A percentile compares a stretch with the other conserved stretches of the same genome.
These are phyloP conservation scores for Populus davidiana DNA, from an alignment of 345 rosid species.

Conservation along the genomic window DNA sequence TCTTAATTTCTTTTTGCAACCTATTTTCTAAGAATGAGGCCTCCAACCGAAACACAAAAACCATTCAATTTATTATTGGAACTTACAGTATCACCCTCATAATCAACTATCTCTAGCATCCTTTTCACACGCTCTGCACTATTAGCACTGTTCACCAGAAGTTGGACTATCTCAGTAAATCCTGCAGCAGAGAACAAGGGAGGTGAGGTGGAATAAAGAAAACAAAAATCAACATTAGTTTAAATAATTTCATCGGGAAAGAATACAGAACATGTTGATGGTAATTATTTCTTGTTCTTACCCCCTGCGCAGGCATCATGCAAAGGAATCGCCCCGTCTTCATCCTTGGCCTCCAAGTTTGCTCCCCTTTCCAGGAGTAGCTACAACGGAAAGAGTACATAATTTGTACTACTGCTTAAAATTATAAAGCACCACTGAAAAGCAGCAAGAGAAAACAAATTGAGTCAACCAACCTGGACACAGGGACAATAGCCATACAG, in stretches of 20 bases:
- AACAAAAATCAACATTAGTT: not conserved
- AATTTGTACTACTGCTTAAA: not conserved
- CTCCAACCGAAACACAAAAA: not conserved
- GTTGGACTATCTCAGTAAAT: slow-evolving; percentile 57
- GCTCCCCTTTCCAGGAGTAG: slow-evolving; percentile 89
- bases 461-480: slow-evolving; percentile 55
- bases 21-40: not conserved
- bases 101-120: slow-evolving; percentile 69
- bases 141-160: slow-evolving; percentile 56
- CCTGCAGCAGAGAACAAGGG: slow-evolving; percentile 39
- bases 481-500: slow-evolving; percentile 82
- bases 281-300: slow-evolving; percentile 17
- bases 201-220: not conserved
- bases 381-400: slow-evolving; percentile 24
- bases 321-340: slow-evolving; percentile 88
- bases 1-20: not conserved
- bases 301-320: slow-evolving; percentile 96
- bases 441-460: not conserved
- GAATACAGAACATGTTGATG: not conserved
- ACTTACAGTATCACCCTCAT: slow-evolving; percentile 88
- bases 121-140: slow-evolving; percentile 46
- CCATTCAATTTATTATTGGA: not conserved
- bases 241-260: not conserved
- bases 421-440: not conserved
- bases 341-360: slow-evolving; percentile 74